Evolutionary conservation across 176 grass and related monocot genomes (phyloP).

Genomic region (Musa acuminata): DNA sequence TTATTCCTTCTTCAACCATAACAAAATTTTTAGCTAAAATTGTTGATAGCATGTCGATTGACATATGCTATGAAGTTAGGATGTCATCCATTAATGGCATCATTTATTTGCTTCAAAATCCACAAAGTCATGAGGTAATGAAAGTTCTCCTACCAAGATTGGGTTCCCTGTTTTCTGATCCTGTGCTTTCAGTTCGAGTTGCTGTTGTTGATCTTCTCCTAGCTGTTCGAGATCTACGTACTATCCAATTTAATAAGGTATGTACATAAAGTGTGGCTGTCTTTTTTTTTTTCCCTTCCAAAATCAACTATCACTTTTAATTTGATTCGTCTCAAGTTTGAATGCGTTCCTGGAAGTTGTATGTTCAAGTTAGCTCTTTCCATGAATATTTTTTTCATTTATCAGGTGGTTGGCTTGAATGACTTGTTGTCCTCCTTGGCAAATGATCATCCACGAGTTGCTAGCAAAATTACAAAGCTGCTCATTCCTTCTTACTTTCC

Average conservation of each 20-base stretch:
- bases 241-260: slow-evolving; percentile 89
- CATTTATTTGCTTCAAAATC: slow-evolving; percentile 86
- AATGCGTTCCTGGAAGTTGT: background rate
- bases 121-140: slow-evolving; percentile 82
- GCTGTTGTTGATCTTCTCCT: slow-evolving; percentile 78
- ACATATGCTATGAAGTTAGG: slow-evolving; percentile 68
- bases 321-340: background rate
- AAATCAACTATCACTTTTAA: background rate
- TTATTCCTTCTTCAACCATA: slow-evolving; percentile 63
- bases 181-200: slow-evolving; percentile 55
- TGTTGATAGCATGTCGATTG: slow-evolving; percentile 76
- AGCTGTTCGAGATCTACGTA: slow-evolving; percentile 56
- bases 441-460: slow-evolving; percentile 75
- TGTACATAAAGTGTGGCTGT: background rate
- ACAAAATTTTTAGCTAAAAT: slow-evolving; percentile 73
- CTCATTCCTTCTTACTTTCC: slow-evolving; percentile 88
- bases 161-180: slow-evolving; percentile 56
- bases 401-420: slow-evolving; percentile 61
- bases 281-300: background rate
- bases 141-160: slow-evolving; percentile 75
- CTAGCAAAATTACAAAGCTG: slow-evolving; percentile 82
- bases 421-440: slow-evolving; percentile 60
- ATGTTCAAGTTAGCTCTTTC: slow-evolving; percentile 7
- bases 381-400: slow-evolving; percentile 6
- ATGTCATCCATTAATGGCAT: slow-evolving; percentile 72